These are phyloP conservation scores for Zoysia matrella DNA, from an alignment of 202 grass and related monocot species.

Conservation along the genomic window DNA sequence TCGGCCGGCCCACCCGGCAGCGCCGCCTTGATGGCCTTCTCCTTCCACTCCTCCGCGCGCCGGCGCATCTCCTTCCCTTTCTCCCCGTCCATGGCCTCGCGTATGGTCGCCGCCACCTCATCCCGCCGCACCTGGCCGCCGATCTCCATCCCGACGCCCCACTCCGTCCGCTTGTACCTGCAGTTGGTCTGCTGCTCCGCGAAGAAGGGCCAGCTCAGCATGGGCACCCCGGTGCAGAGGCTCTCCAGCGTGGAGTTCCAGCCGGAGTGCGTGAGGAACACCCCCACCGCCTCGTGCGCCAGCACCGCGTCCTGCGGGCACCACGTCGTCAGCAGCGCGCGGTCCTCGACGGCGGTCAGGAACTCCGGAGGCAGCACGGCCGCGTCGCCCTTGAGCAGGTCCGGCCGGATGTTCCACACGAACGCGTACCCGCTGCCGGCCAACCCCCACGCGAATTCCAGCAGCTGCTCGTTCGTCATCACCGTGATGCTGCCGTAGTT, in stretches of 20 bases:
- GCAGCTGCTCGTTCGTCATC: constrained; percentile 43
- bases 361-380: not conserved
- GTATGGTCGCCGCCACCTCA: constrained; percentile 23
- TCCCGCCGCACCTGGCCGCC: constrained; percentile 18
- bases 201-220: constrained; percentile 65
- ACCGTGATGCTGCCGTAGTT: constrained; percentile 48
- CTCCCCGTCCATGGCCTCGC: constrained; percentile 41
- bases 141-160: constrained; percentile 62
- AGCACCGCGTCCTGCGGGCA: constrained; percentile 1
- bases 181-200: constrained; percentile 69
- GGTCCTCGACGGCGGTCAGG: not conserved
- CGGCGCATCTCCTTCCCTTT: constrained; percentile 39
- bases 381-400: not conserved
- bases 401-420: constrained; percentile 18
- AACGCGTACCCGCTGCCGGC: constrained; percentile 18
- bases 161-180: constrained; percentile 54
- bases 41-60: constrained; percentile 26
- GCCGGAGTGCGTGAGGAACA: constrained; percentile 60
- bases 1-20: constrained; percentile 26
- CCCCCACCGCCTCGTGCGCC: not conserved
- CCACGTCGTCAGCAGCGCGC: not conserved
- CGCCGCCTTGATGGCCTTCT: not conserved
- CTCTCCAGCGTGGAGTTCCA: constrained; percentile 76
- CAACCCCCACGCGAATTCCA: constrained; percentile 27
- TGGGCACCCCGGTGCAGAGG: constrained; percentile 47